A percentile compares a stretch with the other conserved stretches of the same genome.
Conservation (phyloP, 2,329 filamentous ascomycete genomes). For the Neonectria magnoliae region DNA sequence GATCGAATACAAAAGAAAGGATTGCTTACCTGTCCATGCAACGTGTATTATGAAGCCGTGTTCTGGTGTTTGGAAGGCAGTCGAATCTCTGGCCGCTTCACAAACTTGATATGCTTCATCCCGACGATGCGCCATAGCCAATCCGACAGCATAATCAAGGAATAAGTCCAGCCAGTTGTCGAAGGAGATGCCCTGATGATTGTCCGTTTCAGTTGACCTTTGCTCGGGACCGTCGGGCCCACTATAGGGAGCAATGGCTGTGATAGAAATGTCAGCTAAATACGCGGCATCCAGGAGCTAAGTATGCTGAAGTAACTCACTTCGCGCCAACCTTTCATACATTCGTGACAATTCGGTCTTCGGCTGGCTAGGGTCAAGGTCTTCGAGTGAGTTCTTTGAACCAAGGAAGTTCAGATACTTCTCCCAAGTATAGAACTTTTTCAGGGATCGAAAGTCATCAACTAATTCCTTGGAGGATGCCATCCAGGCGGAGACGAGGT, state of each 20-base stretch:
- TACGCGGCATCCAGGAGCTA: background rate
- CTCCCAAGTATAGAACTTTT: constrained; percentile 73
- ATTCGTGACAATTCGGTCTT: constrained; percentile 61
- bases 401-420: constrained; percentile 70
- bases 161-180: constrained; percentile 90
- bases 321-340: constrained; percentile 65
- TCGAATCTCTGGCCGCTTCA: constrained; percentile 80
- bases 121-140: constrained; percentile 73
- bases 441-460: constrained; percentile 71
- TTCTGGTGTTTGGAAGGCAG: constrained; percentile 79
- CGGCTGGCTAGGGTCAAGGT: constrained; percentile 41
- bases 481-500: constrained; percentile 65
- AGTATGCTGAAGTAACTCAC: constrained; percentile 49
- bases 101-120: constrained; percentile 83
- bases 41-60: constrained; percentile 79
- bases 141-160: constrained; percentile 82
- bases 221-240: constrained; percentile 36
- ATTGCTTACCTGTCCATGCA: constrained; percentile 74
- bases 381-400: constrained; percentile 38
- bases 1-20: background rate
- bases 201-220: constrained; percentile 49
- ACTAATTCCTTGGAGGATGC: constrained; percentile 66
- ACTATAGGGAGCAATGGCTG: constrained; percentile 48
- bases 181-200: constrained; percentile 83
- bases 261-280: constrained; percentile 25